Evolutionary conservation across 176 grass and related monocot species (phyloP), one percentile per base, ranked within the genome.

Genomic region (Stipa capillata): DNA sequence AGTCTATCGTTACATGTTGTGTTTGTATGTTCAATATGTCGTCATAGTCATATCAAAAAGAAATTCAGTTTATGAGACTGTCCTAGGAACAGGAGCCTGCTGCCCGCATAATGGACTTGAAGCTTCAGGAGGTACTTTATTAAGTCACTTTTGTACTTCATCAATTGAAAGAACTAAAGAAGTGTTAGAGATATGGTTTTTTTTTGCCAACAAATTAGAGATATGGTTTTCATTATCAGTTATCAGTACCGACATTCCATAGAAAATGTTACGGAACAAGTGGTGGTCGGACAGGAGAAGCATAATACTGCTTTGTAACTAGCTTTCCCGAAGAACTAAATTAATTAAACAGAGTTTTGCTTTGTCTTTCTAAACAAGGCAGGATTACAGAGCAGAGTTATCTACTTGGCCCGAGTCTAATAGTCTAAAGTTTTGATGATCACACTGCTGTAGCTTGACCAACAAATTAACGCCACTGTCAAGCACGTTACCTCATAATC

Each of bases 391-490:
- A 57, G 24, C 51, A 44, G 6, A 80, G 36, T 80, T 80, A 43
- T 42, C 27, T 58, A 18, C 12, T 58, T 4, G 23, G 12, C n/a
- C 66, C 1, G 12, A 23, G 7, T 17, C 24, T 69, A 47, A 3
- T 18, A 5, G n/a, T 20, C n/a, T 70, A 29, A 48, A 47, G 15
- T 44, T 88, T 43, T 33, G 17, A 67, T 77, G 72, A 52, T 24
- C 42, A 44, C 76, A 62, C 25, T 54, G 2, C 4, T 51, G 42
- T 69, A 80, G 51, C 82, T 88, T 89, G 65, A 54, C 53, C 81
- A 54, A 54, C 87, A 84, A 89, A 69, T 45, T 75, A 84, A 4
- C 23, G 8, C 35, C 82, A 80, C 23, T 62, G 12, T 80, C 81
- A 80, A 54, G 69, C 31, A 79, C n/a, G 68, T 67, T 59, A 69